Evolutionary conservation across 176 grass and related monocot genomes (phyloP), one percentile per base, ranked within the genome.

Genomic region (Lolium perenne): DNA sequence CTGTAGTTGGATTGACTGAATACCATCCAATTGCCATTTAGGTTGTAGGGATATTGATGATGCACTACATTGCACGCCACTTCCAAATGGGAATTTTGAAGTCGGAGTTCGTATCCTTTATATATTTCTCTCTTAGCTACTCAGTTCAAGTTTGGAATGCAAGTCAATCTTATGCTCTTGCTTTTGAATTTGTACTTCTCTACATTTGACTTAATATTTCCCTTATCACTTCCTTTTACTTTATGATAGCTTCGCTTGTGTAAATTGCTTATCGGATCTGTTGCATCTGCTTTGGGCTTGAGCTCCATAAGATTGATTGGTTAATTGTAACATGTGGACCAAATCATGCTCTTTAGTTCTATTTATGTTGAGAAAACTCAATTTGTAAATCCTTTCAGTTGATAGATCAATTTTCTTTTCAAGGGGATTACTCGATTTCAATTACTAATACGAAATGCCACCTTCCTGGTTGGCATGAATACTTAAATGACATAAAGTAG

Each of bases 41-140:
- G 96, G 96, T 83, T 98, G 96, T 78, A 95, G 90, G 87, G 96
- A 98, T 89, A 98, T 98, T 76, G 96, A 98, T 92, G 96, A 98
- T 92, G 96, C 96, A 23, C 84, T 98, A 86, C 96, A 98, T 94
- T 98, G 96, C 78, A 95, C 87, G 0, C 84, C 57, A 50, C 96
- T 98, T 89, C 86, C 89, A 81, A 98, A 94, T 94, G 96, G 96
- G 22, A 95, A 98, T 77, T 98, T 98, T 86, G 96, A 95, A 94
- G 96, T 98, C 89, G 96, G 96, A 95, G 96, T 98, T 54, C 96
- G 93, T 98, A 98, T 98, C 96, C 96, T 95, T 86, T 78, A 80
- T 63, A 41, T 50, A 1, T 55, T 81, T 80, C 15, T 58, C 7
- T 71, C 82, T 23, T 62, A 81, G 57, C 23, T 62, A 21, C 4